Percentiles rank a stretch among this genome's conserved stretches.
Conservation (phyloP, 2,329 filamentous ascomycete species). For the Trichoderma sp. region DNA sequence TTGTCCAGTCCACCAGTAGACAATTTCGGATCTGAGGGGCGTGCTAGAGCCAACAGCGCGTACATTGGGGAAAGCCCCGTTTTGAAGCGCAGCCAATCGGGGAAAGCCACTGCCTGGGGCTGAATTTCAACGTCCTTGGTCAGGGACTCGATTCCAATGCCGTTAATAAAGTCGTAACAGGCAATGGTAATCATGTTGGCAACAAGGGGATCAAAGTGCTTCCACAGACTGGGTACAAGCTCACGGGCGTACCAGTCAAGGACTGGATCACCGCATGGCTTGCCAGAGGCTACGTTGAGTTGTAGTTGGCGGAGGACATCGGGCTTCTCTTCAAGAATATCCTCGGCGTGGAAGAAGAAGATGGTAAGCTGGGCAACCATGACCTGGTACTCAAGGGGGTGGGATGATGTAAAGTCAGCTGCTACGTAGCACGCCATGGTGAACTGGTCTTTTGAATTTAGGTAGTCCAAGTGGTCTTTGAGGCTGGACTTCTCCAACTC, state of each 20-base stretch:
- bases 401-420: not conserved
- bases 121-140: not conserved
- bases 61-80: slow-evolving; percentile 6
- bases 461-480: not conserved
- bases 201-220: slow-evolving; percentile 2
- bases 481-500: not conserved
- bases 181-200: slow-evolving; percentile 3
- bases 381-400: not conserved
- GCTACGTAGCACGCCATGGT: slow-evolving; percentile 1
- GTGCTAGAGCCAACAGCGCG: not conserved
- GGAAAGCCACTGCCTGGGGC: not conserved
- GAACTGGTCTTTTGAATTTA: not conserved
- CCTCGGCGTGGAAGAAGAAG: slow-evolving; percentile 5
- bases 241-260: slow-evolving; percentile 2
- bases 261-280: not conserved
- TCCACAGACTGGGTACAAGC: not conserved
- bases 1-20: not conserved
- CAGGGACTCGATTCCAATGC: not conserved
- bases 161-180: slow-evolving; percentile 1
- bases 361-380: not conserved
- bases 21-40: not conserved
- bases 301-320: not conserved
- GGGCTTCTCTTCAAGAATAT: not conserved
- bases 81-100: slow-evolving; percentile 2
- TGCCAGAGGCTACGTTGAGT: not conserved